phyloP scores from a whole-genome alignment of 2,329 filamentous ascomycete genomes.

The Sclerotiophoma versabilis region DNA sequence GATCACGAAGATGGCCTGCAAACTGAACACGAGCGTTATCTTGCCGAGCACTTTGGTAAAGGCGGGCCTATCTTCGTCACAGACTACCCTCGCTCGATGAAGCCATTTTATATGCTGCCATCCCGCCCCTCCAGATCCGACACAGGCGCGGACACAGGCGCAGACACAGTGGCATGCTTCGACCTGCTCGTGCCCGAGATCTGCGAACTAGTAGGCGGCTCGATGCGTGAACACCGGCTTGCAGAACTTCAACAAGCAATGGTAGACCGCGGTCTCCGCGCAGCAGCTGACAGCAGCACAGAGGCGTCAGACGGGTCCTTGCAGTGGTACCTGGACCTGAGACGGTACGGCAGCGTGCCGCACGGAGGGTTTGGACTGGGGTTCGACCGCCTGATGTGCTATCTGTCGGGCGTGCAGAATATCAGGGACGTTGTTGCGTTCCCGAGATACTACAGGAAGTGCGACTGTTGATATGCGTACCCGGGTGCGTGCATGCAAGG shows the following conservation, averaged over 20 bases:
- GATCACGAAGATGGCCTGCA: constrained; percentile 78
- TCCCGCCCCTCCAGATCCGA: constrained; percentile 26
- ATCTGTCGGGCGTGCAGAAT: constrained; percentile 80
- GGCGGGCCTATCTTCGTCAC: constrained; percentile 85
- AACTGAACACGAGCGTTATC: constrained; percentile 89
- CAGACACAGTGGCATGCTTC: constrained; percentile 77
- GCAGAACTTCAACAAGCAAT: constrained; percentile 73
- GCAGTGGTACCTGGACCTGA: constrained; percentile 87
- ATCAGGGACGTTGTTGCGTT: constrained; percentile 87
- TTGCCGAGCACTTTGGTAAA: constrained; percentile 72
- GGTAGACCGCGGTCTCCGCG: constrained; percentile 69
- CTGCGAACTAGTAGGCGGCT: constrained; percentile 87
- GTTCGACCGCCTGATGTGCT: constrained; percentile 85
- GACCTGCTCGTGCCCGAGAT: constrained; percentile 86
- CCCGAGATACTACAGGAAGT: constrained; percentile 72
- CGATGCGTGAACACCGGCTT: constrained; percentile 84
- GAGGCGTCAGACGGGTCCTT: constrained; percentile 52
- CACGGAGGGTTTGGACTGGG: constrained; percentile 92
- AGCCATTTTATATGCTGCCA: constrained; percentile 89
- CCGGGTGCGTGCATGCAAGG: constrained; percentile 7
- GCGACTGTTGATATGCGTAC: constrained; percentile 53
- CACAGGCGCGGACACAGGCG: too few species aligned
- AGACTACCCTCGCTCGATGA: constrained; percentile 85
- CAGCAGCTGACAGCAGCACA: constrained; percentile 27
- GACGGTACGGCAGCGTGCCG: constrained; percentile 88